Base-by-base conservation (phyloP, 345 rosid genomes). In the Citrus reticulata region DNA sequence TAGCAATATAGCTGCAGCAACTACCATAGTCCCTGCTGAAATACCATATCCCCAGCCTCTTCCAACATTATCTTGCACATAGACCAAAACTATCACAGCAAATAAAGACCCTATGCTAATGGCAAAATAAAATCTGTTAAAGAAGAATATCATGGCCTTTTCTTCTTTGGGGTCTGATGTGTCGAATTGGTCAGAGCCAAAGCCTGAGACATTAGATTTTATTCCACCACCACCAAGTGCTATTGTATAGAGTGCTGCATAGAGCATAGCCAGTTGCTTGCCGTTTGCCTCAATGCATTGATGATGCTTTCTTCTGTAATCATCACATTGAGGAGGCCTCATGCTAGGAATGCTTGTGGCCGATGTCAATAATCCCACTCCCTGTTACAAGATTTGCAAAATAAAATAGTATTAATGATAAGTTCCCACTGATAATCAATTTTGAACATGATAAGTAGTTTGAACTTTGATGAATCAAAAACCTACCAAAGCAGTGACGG, bases 21-120 rank as follows among this genome's bases (percentile, higher is more conserved):
- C 68, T 61, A 87, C 87, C 95, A 95, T 91, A 24, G 98, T 88
- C 65, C 84, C 98, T 5, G 97, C 98, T 0, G 97, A 91, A 65
- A 92, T 88, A 7, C 98, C 98, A 75, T 95, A 95, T 5, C 98
- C 98, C 93, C 94, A 91, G 20, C 97, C 98, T 88, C 98, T 88
- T 70, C 97, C 98, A 3, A 95, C 86, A 34, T 95, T 92, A 82
- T 93, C 98, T 78, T 95, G 98, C 30, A 93, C 76, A 77, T 95
- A 95, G 2, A 95, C 97, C 6, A 95, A 93, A 70, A 83, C 96
- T 68, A 86, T 85, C 34, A 89, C 95, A 0, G 97, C 89, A 75
- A 93, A 92, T 49, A 95, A 86, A 14, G 99, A 95, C 37, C 99
- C 99, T 0, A 91, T 75, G 78, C 96, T 95, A 72, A 93, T 90